phyloP scores from a whole-genome alignment of 108 stramenopile genomes.

The Fragilariopsis cylindrus region DNA sequence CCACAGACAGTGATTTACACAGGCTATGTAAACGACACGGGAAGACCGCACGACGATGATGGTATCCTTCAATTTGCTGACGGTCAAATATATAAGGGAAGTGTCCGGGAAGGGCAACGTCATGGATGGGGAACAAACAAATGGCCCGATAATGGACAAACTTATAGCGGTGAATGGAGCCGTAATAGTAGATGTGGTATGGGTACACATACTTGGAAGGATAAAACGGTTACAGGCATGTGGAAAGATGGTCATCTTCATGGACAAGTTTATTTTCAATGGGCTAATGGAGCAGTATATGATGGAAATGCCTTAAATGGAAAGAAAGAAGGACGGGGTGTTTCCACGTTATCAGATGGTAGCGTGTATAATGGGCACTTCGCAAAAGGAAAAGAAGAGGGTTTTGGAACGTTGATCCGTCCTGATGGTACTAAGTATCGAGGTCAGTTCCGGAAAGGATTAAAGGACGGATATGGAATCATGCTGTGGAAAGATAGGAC shows the following conservation, averaged over 20 bases:
- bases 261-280: constrained; percentile 42
- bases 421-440: constrained; percentile 47
- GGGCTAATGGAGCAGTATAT: constrained; percentile 46
- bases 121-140: constrained; percentile 29
- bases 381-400: constrained; percentile 48
- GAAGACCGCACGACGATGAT: constrained; percentile 26
- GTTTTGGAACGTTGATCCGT: constrained; percentile 49
- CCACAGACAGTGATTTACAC: constrained; percentile 16
- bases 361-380: constrained; percentile 47
- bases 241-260: constrained; percentile 49
- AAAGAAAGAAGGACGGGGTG: constrained; percentile 51
- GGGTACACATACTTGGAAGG: constrained; percentile 48
- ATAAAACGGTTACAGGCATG: constrained; percentile 42
- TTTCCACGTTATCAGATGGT: constrained; percentile 43
- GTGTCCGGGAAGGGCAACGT: constrained; percentile 23
- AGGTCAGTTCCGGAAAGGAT: constrained; percentile 43
- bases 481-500: constrained; percentile 45
- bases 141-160: constrained; percentile 40
- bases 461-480: constrained; percentile 47
- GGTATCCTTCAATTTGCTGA: constrained; percentile 33
- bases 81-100: constrained; percentile 39
- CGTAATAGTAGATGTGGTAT: constrained; percentile 39
- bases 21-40: constrained; percentile 22
- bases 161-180: constrained; percentile 51
- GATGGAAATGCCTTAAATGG: constrained; percentile 42